Conservation (phyloP, 2,329 filamentous ascomycete genomes). For the Geosmithia flava region DNA sequence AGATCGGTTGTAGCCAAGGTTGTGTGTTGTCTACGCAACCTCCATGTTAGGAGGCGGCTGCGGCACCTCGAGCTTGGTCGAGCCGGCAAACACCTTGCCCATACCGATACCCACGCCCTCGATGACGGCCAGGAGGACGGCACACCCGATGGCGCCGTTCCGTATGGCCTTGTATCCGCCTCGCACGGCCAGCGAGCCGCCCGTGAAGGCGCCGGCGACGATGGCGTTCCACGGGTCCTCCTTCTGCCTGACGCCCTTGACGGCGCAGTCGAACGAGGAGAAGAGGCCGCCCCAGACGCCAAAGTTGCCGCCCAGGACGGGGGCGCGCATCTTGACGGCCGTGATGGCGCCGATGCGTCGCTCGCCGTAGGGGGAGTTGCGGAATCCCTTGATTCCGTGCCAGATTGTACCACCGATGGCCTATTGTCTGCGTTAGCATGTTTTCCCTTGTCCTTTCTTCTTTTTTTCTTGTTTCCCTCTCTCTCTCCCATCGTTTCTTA, state of each 20-base stretch:
- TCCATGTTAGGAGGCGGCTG: constrained; percentile 3
- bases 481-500: neutral
- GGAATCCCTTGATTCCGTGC: constrained; percentile 93
- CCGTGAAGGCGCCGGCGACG: constrained; percentile 93
- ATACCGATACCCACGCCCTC: constrained; percentile 96
- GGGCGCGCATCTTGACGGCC: constrained; percentile 93
- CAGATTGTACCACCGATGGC: constrained; percentile 75
- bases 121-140: constrained; percentile 86
- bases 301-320: constrained; percentile 94
- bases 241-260: constrained; percentile 90
- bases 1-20: no score
- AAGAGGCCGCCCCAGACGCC: constrained; percentile 96
- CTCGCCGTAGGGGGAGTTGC: constrained; percentile 86
- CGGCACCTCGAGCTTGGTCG: constrained; percentile 65
- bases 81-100: constrained; percentile 85
- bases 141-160: constrained; percentile 94
- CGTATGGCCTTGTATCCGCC: constrained; percentile 85
- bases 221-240: constrained; percentile 98
- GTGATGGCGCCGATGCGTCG: constrained; percentile 91
- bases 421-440: neutral
- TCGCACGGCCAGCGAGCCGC: constrained; percentile 80
- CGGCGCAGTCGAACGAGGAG: constrained; percentile 89
- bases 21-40: neutral
- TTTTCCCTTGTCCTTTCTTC: neutral
- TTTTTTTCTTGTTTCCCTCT: neutral